Percentiles rank a stretch among this genome's conserved stretches.
Evolutionary conservation across 2,329 filamentous ascomycete genomes (phyloP).

Genomic region (Epicoccum nigrum): DNA sequence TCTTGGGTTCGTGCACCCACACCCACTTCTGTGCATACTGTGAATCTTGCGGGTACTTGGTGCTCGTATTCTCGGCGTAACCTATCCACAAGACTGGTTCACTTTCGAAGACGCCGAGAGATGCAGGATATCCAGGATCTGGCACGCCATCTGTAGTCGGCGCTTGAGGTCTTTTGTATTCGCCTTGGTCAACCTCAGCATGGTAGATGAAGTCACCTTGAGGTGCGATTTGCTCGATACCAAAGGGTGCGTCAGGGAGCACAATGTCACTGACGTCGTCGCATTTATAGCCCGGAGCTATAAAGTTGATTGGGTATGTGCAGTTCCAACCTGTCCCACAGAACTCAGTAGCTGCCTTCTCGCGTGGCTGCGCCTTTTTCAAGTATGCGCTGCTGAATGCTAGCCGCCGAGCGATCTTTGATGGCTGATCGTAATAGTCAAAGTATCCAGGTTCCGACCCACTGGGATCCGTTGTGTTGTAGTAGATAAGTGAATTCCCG

Average conservation of each 20-base stretch:
- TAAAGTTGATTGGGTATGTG: slow-evolving; percentile 43
- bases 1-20: slow-evolving; percentile 40
- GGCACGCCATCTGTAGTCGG: slow-evolving; percentile 32
- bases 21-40: slow-evolving; percentile 38
- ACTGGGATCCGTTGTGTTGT: slow-evolving; percentile 43
- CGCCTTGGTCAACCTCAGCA: slow-evolving; percentile 37
- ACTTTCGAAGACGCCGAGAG: slow-evolving; percentile 40
- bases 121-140: slow-evolving; percentile 32
- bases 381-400: slow-evolving; percentile 42
- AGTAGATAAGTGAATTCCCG: slow-evolving; percentile 37
- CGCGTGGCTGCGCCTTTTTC: slow-evolving; percentile 35
- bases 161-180: slow-evolving; percentile 41
- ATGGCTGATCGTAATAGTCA: slow-evolving; percentile 48
- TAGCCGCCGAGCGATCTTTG: slow-evolving; percentile 41
- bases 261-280: slow-evolving; percentile 30
- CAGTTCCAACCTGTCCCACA: slow-evolving; percentile 47
- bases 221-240: slow-evolving; percentile 39
- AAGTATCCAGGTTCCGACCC: slow-evolving; percentile 33
- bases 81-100: slow-evolving; percentile 48
- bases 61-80: slow-evolving; percentile 38
- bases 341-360: slow-evolving; percentile 31
- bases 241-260: slow-evolving; percentile 33
- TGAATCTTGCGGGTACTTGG: slow-evolving; percentile 29
- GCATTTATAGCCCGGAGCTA: slow-evolving; percentile 47
- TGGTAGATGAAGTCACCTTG: slow-evolving; percentile 40